Percentiles rank a stretch among this genome's conserved stretches.
Conservation (phyloP, 192 early-diverging fungal species). For the Backusella liffmaniae region DNA sequence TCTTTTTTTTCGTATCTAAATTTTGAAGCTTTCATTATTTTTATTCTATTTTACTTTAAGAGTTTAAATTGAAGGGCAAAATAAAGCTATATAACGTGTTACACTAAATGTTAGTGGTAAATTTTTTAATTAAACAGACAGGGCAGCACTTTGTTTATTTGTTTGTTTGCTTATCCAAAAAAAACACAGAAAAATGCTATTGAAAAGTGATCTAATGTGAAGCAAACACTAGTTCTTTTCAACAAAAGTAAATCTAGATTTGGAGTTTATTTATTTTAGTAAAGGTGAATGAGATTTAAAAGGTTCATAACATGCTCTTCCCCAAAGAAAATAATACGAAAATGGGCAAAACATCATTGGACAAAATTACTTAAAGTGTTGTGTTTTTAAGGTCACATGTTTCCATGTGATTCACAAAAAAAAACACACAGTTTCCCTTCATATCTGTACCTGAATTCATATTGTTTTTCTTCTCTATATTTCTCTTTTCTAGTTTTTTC, state of each 20-base stretch:
- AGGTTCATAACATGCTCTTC: neutral
- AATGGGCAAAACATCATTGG: neutral
- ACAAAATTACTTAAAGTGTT: neutral
- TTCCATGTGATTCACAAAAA: neutral
- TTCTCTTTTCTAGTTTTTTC: neutral
- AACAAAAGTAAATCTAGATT: neutral
- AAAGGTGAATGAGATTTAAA: neutral
- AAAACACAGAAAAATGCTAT: neutral
- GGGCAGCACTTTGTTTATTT: neutral
- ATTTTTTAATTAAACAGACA: neutral
- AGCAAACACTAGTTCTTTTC: neutral
- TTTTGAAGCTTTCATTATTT: neutral
- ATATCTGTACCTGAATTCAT: neutral
- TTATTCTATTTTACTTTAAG: neutral
- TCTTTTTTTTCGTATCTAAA: neutral
- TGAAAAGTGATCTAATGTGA: neutral
- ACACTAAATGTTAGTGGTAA: neutral
- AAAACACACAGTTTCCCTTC: neutral
- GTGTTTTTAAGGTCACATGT: slow-evolving; percentile 2
- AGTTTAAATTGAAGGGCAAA: neutral
- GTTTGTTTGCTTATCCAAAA: neutral
- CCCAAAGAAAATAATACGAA: neutral
- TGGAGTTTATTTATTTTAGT: neutral
- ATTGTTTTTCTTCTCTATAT: neutral
- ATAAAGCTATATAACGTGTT: neutral